Conservation (phyloP, 164 flowering plant genomes). For the Magnolia kwangsiensis region DNA sequence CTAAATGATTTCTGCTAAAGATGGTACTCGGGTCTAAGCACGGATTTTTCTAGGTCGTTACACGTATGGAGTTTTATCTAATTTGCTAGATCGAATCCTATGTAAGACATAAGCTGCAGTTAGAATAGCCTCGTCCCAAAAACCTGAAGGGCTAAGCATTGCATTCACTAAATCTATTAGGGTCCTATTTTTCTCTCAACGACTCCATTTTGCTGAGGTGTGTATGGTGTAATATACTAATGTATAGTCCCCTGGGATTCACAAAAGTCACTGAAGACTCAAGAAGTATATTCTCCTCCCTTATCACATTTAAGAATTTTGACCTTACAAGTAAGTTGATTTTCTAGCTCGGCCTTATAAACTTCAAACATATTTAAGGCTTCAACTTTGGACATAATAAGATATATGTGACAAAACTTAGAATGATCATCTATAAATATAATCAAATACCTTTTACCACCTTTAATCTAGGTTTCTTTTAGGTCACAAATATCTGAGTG, state of each 20-base stretch:
- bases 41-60: too few relatives aligned
- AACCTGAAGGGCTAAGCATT: too few relatives aligned
- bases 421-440: slow-evolving; percentile 11
- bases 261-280: background rate
- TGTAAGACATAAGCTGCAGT: too few relatives aligned
- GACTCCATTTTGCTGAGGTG: background rate
- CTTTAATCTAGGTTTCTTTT: background rate
- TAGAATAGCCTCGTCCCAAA: too few relatives aligned
- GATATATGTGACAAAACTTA: slow-evolving; percentile 5
- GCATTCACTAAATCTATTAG: too few relatives aligned
- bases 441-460: slow-evolving; percentile 13
- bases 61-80: too few relatives aligned
- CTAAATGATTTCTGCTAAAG: too few relatives aligned
- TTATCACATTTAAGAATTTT: background rate
- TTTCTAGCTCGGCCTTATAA: background rate
- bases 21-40: too few relatives aligned
- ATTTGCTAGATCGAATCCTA: too few relatives aligned
- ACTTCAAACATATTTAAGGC: background rate
- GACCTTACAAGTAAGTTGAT: background rate
- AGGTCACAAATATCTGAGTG: slow-evolving; percentile 17
- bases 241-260: background rate
- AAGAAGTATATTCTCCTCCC: background rate
- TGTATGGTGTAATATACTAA: background rate
- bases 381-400: slow-evolving; percentile 6
- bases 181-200: background rate